A percentile compares a stretch with the other conserved stretches of the same genome.
Evolutionary conservation across 768 basidiomycete species (phyloP).

Genomic region (Termitomyces sp.): DNA sequence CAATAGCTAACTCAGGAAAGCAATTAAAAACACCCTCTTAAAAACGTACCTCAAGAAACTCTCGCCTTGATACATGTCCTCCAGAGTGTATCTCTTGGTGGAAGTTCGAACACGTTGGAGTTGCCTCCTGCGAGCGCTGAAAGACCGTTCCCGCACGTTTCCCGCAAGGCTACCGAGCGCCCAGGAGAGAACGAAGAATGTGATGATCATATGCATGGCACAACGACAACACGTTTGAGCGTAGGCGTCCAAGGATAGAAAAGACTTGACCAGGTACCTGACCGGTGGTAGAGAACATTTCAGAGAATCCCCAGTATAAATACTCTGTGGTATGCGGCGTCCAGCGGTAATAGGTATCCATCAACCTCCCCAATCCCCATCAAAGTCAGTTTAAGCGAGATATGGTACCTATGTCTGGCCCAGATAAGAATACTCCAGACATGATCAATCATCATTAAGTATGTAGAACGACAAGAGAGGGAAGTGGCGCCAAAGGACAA

Average conservation of each 20-base stretch:
- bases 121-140: background rate
- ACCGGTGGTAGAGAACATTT: background rate
- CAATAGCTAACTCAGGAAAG: background rate
- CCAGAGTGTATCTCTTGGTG: constrained; percentile 22
- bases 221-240: too few species aligned
- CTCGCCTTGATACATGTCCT: constrained; percentile 40
- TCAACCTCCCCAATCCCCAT: too few species aligned
- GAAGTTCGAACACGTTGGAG: too few species aligned
- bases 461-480: too few species aligned
- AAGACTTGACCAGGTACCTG: background rate
- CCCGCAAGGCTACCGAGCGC: background rate
- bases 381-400: too few species aligned
- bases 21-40: background rate
- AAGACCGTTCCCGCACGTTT: background rate
- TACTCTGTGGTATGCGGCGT: too few species aligned
- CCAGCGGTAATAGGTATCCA: too few species aligned
- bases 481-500: too few species aligned
- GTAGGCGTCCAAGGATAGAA: too few species aligned
- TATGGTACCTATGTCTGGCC: too few species aligned
- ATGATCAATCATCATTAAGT: too few species aligned
- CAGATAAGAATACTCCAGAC: too few species aligned
- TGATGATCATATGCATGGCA: background rate
- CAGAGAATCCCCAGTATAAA: background rate
- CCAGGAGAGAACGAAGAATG: background rate
- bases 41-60: constrained; percentile 56